These are phyloP conservation scores for Eucalyptus cloeziana DNA, from an alignment of 345 rosid genomes.

Conservation along the genomic window DNA sequence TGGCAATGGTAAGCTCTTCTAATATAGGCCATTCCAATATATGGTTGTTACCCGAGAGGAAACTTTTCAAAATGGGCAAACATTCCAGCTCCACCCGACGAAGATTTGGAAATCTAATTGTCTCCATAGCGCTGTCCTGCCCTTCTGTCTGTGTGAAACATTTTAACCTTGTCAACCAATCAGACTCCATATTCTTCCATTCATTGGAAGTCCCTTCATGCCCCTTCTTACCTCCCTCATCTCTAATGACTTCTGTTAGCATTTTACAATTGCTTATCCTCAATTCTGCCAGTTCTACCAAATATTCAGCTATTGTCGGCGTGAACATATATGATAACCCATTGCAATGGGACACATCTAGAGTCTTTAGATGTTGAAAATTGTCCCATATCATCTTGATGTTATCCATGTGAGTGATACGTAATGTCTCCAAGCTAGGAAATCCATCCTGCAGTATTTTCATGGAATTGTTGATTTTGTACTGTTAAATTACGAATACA, in stretches of 20 bases:
- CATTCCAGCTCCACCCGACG: accelerated
- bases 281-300: too few relatives aligned
- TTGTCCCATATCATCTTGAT: too few relatives aligned
- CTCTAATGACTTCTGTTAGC: accelerated
- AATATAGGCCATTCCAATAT: accelerated
- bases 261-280: too few relatives aligned
- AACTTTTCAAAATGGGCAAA: accelerated
- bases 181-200: too few relatives aligned
- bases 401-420: accelerated
- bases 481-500: too few relatives aligned
- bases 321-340: accelerated
- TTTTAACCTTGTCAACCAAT: too few relatives aligned
- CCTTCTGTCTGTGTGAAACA: too few relatives aligned
- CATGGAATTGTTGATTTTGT: too few relatives aligned
- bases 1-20: background rate
- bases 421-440: accelerated
- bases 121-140: accelerated
- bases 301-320: accelerated
- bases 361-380: too few relatives aligned
- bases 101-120: accelerated
- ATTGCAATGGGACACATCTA: too few relatives aligned
- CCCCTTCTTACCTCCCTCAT: too few relatives aligned
- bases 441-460: accelerated
- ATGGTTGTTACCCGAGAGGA: accelerated
- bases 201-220: accelerated